Evolutionary conservation across 176 grass and related monocot species (phyloP), one percentile per base, ranked within the genome.

Genomic region (sorghum (Sorghum bicolor)): DNA sequence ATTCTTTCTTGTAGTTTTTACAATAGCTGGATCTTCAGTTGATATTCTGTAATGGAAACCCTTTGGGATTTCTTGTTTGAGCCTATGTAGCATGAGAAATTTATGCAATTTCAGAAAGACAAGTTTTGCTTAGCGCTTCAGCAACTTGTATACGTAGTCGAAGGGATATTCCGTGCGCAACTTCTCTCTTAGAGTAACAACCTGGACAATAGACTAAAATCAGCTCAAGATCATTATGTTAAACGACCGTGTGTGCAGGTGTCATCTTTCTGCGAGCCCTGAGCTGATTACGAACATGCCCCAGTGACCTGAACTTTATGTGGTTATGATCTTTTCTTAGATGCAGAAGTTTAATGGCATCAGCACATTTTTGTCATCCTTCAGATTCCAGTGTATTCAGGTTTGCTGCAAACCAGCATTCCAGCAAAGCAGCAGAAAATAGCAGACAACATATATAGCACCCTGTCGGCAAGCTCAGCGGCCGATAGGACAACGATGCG

Each of bases 1-100:
- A 80, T 38, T 69, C 75, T 84, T 85, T 89, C 15, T 63, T 74
- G 31, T 30, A 28, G 10, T 60, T 73, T 24, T 45, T 30, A 22
- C 8, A 3, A 3, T 60, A 69, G 1, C 15, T 61, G 68, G 20
- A 76, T 12, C 64, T 70, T 50, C 26, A 33, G 4, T 65, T 66
- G 8, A 41, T 41, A 20, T 44, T 40, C 58, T 64, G 55, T 17
- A 28, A 74, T 48, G 16, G 33, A 34, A 44, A 44, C 11, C 13
- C 70, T 66, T 38, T n/a, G 6, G 34, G 66, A 19, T 22, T 22
- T n/a, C 22, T 41, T 70, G 37, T 40, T 41, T 66, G 6, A 31
- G 29, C 45, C 28, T 17, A 3, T 24, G 4, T 31, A 31, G 57
- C 22, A 64, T 26, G 22, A 29, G 15, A 64, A 63, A 3, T 29